phyloP scores from a whole-genome alignment of 768 basidiomycete genomes.

The Porphyrellus cyaneotinctus region DNA sequence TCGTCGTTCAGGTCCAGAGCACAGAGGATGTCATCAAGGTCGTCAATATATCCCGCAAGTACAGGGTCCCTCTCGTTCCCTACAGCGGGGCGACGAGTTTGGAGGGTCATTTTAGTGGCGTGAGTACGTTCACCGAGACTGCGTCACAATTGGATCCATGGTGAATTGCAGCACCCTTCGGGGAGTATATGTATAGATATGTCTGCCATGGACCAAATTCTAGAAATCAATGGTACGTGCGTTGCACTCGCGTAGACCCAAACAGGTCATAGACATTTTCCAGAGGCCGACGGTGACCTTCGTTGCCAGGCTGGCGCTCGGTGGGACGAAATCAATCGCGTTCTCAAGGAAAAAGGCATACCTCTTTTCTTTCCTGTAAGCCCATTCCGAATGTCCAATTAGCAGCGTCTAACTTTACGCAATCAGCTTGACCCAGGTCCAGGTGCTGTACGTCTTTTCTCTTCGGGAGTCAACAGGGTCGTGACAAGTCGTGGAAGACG shows the following conservation, averaged over 20 bases:
- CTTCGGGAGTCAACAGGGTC: constrained; percentile 1
- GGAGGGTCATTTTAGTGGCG: constrained; percentile 83
- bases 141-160: background rate
- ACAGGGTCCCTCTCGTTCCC: constrained; percentile 71
- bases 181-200: constrained; percentile 69
- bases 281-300: constrained; percentile 71
- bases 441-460: constrained; percentile 48
- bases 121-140: constrained; percentile 27
- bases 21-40: constrained; percentile 83
- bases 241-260: background rate
- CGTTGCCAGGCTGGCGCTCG: constrained; percentile 70
- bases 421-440: constrained; percentile 66
- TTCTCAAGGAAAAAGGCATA: constrained; percentile 63
- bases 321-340: constrained; percentile 76
- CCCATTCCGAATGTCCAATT: background rate
- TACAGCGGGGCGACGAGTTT: constrained; percentile 85
- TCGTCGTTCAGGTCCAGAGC: constrained; percentile 54
- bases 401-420: background rate
- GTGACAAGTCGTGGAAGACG: constrained; percentile 42
- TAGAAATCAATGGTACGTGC: constrained; percentile 50
- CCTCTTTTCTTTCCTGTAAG: constrained; percentile 84
- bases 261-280: background rate
- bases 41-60: constrained; percentile 71
- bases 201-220: constrained; percentile 61
- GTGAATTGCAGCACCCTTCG: constrained; percentile 31